These are phyloP conservation scores for Fusarium liriodendri DNA, from an alignment of 2,329 filamentous ascomycete genomes.

Conservation along the genomic window DNA sequence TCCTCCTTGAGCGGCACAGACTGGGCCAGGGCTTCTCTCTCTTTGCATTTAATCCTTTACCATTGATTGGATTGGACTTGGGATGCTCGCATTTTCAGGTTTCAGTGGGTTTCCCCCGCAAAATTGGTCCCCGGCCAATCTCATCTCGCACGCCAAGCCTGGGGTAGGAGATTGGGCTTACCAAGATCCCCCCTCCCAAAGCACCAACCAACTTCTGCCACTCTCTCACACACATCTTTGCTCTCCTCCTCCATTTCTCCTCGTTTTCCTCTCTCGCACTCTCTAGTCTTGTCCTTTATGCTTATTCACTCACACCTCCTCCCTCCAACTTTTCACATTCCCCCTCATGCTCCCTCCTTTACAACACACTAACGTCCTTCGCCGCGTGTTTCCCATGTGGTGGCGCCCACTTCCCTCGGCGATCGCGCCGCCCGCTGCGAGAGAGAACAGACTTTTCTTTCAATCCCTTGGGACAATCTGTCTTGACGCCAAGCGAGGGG, in stretches of 20 bases:
- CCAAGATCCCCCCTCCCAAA: conserved; percentile 1
- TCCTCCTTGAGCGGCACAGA: conserved; percentile 1
- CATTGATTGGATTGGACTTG: background rate
- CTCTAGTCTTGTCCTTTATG: background rate
- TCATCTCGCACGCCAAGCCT: conserved; percentile 15
- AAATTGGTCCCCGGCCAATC: conserved; percentile 11
- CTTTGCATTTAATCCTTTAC: background rate
- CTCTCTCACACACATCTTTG: background rate
- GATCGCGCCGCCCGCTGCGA: conserved; percentile 9
- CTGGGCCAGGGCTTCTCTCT: background rate
- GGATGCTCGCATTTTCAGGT: background rate
- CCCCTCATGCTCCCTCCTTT: conserved; percentile 21
- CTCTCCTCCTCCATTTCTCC: background rate
- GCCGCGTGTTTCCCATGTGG: conserved; percentile 43
- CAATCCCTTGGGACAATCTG: background rate
- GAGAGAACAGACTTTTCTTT: background rate
- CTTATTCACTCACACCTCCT: conserved; percentile 2
- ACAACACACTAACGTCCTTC: conserved; percentile 1
- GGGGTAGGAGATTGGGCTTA: conserved; percentile 25
- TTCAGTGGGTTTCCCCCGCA: conserved; percentile 27
- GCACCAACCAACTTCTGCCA: conserved; percentile 21
- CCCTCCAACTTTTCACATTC: conserved; percentile 1
- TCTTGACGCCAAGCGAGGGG: background rate
- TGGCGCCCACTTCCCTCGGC: conserved; percentile 32
- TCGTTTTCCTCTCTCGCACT: background rate